Percentiles rank a stretch among this genome's conserved stretches.
These are phyloP conservation scores for Nakaseomyces delphensis DNA, from an alignment of 1,139 yeast genomes.

Conservation along the genomic window DNA sequence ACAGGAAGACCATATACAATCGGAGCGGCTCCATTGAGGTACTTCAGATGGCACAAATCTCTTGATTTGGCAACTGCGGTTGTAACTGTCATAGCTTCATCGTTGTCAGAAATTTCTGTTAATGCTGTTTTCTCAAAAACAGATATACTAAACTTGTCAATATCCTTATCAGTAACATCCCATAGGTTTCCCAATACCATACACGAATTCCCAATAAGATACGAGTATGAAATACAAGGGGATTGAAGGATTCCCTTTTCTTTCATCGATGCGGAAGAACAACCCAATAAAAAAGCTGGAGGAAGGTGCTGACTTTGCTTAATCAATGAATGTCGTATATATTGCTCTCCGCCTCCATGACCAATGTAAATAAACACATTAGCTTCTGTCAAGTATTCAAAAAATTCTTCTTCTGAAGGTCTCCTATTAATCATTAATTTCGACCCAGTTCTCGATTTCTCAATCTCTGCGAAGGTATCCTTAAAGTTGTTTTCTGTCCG, in stretches of 20 bases:
- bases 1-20: slow-evolving; percentile 70
- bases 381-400: slow-evolving; percentile 34
- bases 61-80: slow-evolving; percentile 51
- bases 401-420: slow-evolving; percentile 50
- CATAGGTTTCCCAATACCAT: slow-evolving; percentile 79
- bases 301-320: slow-evolving; percentile 43
- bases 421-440: slow-evolving; percentile 42
- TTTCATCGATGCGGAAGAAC: slow-evolving; percentile 73
- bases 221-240: slow-evolving; percentile 66
- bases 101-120: slow-evolving; percentile 7
- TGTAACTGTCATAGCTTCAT: slow-evolving; percentile 9
- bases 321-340: slow-evolving; percentile 45
- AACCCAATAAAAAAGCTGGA: slow-evolving; percentile 76
- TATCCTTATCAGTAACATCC: slow-evolving; percentile 97
- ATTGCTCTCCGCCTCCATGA: slow-evolving; percentile 93
- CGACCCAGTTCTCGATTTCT: slow-evolving; percentile 38
- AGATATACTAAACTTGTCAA: slow-evolving; percentile 62
- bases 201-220: slow-evolving; percentile 73
- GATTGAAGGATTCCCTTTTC: slow-evolving; percentile 58
- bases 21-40: slow-evolving; percentile 75
- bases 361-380: slow-evolving; percentile 75
- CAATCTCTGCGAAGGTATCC: slow-evolving; percentile 34
- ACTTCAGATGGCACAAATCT: slow-evolving; percentile 52
- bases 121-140: slow-evolving; percentile 59
- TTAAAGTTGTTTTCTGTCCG: slow-evolving; percentile 60